Percentiles rank a stretch among this genome's conserved stretches.
These are phyloP conservation scores for Hypoxylon sp. DNA, from an alignment of 2,329 filamentous ascomycete species.

Conservation along the genomic window DNA sequence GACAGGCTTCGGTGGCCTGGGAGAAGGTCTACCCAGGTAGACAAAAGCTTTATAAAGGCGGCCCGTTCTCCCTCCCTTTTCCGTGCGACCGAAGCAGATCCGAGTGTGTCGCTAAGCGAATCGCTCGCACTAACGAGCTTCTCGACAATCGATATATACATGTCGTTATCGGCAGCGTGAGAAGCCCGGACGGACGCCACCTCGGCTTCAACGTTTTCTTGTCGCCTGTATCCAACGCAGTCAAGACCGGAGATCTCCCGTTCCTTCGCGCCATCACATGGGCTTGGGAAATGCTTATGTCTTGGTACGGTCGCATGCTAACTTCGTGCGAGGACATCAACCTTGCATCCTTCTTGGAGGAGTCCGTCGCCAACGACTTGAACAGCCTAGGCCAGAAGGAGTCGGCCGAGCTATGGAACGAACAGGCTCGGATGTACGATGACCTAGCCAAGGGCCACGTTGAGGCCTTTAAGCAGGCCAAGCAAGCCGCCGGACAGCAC, in stretches of 20 bases:
- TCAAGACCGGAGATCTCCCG: neutral
- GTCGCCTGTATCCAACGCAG: neutral
- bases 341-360: neutral
- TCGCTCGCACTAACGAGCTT: neutral
- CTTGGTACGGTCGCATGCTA: neutral
- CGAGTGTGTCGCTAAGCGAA: neutral
- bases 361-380: neutral
- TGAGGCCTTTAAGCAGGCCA: neutral
- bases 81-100: neutral
- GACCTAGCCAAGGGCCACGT: neutral
- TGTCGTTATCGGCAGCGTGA: neutral
- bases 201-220: neutral
- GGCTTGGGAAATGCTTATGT: neutral
- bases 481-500: neutral
- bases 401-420: neutral
- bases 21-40: neutral
- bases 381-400: neutral
- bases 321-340: neutral
- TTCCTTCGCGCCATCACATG: neutral
- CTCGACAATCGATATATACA: neutral
- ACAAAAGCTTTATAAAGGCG: neutral
- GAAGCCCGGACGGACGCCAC: neutral
- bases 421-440: neutral
- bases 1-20: neutral
- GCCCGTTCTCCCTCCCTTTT: neutral